Evolutionary conservation across 2,329 filamentous ascomycete genomes (phyloP).

Genomic region (Fusarium praegraminearum): DNA sequence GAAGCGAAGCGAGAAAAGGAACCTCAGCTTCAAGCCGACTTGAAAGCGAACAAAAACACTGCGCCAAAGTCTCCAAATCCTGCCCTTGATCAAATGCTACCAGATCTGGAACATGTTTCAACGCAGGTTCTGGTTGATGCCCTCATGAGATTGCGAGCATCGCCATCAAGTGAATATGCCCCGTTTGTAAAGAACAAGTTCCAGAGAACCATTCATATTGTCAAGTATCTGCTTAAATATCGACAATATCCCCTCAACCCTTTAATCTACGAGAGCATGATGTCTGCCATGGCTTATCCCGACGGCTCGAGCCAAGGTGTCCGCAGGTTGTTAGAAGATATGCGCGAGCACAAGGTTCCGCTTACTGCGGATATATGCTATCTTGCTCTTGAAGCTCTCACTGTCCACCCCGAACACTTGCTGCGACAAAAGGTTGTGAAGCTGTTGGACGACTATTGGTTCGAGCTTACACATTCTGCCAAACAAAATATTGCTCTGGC

Average conservation of each 20-base stretch:
- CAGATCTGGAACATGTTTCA: conserved; percentile 19
- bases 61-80: conserved; percentile 1
- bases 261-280: conserved; percentile 78
- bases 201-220: conserved; percentile 56
- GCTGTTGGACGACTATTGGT: conserved; percentile 80
- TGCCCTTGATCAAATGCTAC: conserved; percentile 14
- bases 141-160: conserved; percentile 47
- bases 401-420: conserved; percentile 87
- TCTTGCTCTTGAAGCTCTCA: conserved; percentile 76
- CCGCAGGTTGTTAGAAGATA: conserved; percentile 74
- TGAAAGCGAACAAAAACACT: background rate
- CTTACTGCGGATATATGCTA: conserved; percentile 77
- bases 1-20: background rate
- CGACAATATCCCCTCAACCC: conserved; percentile 66
- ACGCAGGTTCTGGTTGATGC: conserved; percentile 44
- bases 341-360: conserved; percentile 71
- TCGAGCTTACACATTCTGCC: conserved; percentile 63
- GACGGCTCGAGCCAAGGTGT: conserved; percentile 76
- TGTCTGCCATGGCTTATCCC: conserved; percentile 76
- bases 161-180: conserved; percentile 27
- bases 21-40: background rate
- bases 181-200: conserved; percentile 43
- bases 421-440: conserved; percentile 77
- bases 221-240: conserved; percentile 69
- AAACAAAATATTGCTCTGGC: conserved; percentile 78